Evolutionary conservation across 1,139 yeast species (phyloP), one percentile per base, ranked within the genome.

Genomic region (Candida glucosophila): DNA sequence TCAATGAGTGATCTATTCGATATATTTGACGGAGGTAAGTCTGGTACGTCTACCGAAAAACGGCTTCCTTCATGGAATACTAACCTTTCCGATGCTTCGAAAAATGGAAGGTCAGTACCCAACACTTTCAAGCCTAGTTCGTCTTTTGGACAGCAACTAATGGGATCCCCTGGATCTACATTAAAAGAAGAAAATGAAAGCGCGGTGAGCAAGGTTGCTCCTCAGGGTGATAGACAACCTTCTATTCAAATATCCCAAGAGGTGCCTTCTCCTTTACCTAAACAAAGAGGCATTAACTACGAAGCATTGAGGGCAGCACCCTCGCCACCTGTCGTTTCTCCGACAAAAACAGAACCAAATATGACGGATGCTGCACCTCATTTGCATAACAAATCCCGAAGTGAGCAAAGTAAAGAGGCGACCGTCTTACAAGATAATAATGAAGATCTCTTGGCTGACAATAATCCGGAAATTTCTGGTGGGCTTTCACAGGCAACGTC

Each of bases 401-500:
- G 40, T 17, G 31, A 38, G 10, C 10, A 32, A 5, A 21, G 36
- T 13, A 32, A 45, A 14, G 33, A 36, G 13, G n/a, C n/a, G n/a
- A n/a, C n/a, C n/a, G n/a, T n/a, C n/a, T 30, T 35, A 9, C 27
- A 31, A n/a, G 13, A 9, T 17, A 9, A 5, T 12, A 68, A 69
- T 36, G 56, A 55, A 26, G 83, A 75, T 33, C 49, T 74, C 24
- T 55, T 72, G 28, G 76, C 78, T 1, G 80, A 73, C 33, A 43
- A 66, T 3, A 57, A 48, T 23, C 58, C 68, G 2, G 77, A 67
- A 27, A 64, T 73, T 4, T 70, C 85, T 1, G 74, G 77, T 14
- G 76, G 79, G 43, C 59, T 85, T 25, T 76, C 93, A 1, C 73
- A 73, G 35, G 88, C 93, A 3, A 76, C 92, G n/a, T 73, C 90